Conservation (phyloP, 2,329 filamentous ascomycete genomes). For the Reticulascus tulasneorum region DNA sequence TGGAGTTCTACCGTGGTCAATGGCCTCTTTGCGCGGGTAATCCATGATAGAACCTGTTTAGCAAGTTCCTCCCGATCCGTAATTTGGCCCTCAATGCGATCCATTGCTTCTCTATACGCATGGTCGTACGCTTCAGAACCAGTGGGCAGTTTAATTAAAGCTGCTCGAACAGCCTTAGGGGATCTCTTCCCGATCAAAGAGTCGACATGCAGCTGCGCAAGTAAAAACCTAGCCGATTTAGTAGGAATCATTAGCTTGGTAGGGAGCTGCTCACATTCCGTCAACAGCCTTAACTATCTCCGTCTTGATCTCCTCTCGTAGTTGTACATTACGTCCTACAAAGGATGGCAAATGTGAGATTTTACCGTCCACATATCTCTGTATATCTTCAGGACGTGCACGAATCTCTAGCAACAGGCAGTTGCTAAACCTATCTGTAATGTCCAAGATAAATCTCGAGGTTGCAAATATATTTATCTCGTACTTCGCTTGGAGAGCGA, state of each 20-base stretch:
- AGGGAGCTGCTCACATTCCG: conserved; percentile 15
- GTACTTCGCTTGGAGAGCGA: neutral
- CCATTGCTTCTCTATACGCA: conserved; percentile 38
- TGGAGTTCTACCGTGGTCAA: conserved; percentile 31
- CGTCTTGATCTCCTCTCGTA: conserved; percentile 7
- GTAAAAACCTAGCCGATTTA: conserved; percentile 8
- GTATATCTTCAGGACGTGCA: conserved; percentile 13
- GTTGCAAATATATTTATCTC: conserved; percentile 18
- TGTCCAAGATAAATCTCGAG: conserved; percentile 15
- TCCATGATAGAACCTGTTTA: conserved; percentile 34
- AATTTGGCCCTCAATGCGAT: conserved; percentile 35
- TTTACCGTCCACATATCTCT: conserved; percentile 2
- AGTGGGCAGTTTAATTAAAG: conserved; percentile 25
- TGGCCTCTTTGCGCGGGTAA: conserved; percentile 30
- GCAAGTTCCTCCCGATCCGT: conserved; percentile 28
- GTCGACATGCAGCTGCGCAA: conserved; percentile 9
- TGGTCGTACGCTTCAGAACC: conserved; percentile 26
- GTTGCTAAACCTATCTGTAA: conserved; percentile 3
- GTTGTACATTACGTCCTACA: neutral
- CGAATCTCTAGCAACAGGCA: conserved; percentile 7
- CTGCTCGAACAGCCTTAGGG: conserved; percentile 24
- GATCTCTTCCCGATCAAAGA: conserved; percentile 14
- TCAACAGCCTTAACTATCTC: conserved; percentile 5
- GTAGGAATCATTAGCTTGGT: neutral
- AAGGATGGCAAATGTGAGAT: conserved; percentile 1